A percentile compares a stretch with the other conserved stretches of the same genome.
These are phyloP conservation scores for Purpureocillium takamizusanense DNA, from an alignment of 2,329 filamentous ascomycete genomes.

Conservation along the genomic window DNA sequence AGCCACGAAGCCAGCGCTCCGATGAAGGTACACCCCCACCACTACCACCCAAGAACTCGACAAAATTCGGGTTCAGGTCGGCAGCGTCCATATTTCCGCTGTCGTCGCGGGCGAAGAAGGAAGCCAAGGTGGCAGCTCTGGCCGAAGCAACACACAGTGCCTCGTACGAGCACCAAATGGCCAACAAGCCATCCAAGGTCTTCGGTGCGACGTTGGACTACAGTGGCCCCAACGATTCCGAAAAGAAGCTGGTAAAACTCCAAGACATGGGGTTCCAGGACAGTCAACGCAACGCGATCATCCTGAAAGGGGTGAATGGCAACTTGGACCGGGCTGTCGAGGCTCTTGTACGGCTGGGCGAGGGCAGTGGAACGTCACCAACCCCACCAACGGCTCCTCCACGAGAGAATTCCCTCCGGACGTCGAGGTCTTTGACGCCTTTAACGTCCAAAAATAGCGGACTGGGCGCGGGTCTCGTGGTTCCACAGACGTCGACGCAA, in stretches of 20 bases:
- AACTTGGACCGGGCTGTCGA: conserved; percentile 83
- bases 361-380: conserved; percentile 43
- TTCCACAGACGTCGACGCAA: conserved; percentile 17
- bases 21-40: conserved; percentile 52
- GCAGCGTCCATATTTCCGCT: conserved; percentile 60
- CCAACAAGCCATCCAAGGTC: conserved; percentile 57
- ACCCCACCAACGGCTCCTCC: conserved; percentile 26
- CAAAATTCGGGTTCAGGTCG: conserved; percentile 50
- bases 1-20: conserved; percentile 37
- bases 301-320: conserved; percentile 75
- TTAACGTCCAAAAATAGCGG: conserved; percentile 27
- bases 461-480: conserved; percentile 22
- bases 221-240: conserved; percentile 48
- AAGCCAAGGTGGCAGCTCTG: conserved; percentile 23
- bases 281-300: conserved; percentile 67
- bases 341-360: conserved; percentile 72
- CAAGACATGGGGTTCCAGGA: conserved; percentile 90
- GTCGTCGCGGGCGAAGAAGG: conserved; percentile 52
- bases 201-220: conserved; percentile 61
- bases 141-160: conserved; percentile 18
- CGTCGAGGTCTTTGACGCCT: conserved; percentile 47
- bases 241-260: conserved; percentile 67
- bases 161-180: conserved; percentile 18
- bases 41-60: conserved; percentile 53
- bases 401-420: conserved; percentile 37